Evolutionary conservation across 1,284 basidiomycete genomes (phyloP).

Genomic region (Agaricales sp.): DNA sequence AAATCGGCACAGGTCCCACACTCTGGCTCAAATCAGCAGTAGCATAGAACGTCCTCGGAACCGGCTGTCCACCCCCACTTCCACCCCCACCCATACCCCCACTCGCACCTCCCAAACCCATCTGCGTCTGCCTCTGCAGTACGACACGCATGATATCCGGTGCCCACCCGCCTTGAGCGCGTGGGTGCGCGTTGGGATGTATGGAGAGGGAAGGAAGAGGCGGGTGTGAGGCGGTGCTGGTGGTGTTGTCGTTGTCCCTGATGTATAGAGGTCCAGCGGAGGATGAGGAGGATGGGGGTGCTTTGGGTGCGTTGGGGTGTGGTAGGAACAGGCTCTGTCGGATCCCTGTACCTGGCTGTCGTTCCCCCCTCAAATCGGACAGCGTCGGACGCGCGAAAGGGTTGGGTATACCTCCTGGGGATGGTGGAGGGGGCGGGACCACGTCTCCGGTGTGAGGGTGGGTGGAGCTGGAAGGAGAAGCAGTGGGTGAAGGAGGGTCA

Average conservation of each 20-base stretch:
- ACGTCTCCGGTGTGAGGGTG: slow-evolving; percentile 11
- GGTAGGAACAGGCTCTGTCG: slow-evolving; percentile 53
- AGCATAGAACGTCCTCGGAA: slow-evolving; percentile 11
- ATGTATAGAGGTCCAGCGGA: slow-evolving; percentile 53
- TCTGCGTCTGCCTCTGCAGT: neutral
- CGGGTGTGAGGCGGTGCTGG: slow-evolving; percentile 10
- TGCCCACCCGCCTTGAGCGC: neutral
- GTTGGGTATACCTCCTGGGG: slow-evolving; percentile 6
- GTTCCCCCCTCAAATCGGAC: slow-evolving; percentile 20
- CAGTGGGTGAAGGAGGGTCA: slow-evolving; percentile 6
- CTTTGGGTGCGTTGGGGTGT: slow-evolving; percentile 42
- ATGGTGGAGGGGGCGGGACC: slow-evolving; percentile 11
- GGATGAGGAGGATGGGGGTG: slow-evolving; percentile 53
- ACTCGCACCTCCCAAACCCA: neutral
- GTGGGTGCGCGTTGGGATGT: slow-evolving; percentile 3
- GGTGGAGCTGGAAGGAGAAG: slow-evolving; percentile 4
- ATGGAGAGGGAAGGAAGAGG: slow-evolving; percentile 6
- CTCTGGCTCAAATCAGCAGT: slow-evolving; percentile 55
- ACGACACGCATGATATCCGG: neutral
- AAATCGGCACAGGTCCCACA: slow-evolving; percentile 55
- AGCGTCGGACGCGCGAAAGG: slow-evolving; percentile 18
- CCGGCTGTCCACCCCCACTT: slow-evolving; percentile 5
- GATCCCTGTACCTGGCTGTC: slow-evolving; percentile 17
- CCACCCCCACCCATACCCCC: too few relatives aligned
- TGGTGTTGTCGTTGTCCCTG: slow-evolving; percentile 18